Evolutionary conservation across 2,329 filamentous ascomycete genomes (phyloP).

Genomic region (Xylariaceae sp.): DNA sequence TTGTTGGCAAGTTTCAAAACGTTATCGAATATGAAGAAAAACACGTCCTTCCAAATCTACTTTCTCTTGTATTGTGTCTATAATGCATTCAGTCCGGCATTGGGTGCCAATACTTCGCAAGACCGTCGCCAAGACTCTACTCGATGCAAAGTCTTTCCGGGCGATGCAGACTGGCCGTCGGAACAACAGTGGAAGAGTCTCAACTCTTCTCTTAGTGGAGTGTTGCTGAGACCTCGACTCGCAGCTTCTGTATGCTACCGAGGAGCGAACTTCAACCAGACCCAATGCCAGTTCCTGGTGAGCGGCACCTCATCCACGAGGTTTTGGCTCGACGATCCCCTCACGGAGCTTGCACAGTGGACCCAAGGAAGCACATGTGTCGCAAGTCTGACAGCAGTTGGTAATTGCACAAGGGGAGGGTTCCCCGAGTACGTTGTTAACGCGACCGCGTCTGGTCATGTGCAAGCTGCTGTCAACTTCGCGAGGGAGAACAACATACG

Average conservation of each 20-base stretch:
- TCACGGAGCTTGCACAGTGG: constrained; percentile 30
- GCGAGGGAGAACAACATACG: constrained; percentile 34
- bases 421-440: constrained; percentile 36
- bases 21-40: too few relatives aligned
- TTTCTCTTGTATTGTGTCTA: too few relatives aligned
- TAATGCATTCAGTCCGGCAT: too few relatives aligned
- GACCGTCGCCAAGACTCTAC: too few relatives aligned
- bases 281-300: constrained; percentile 26
- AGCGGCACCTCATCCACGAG: constrained; percentile 19
- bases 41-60: too few relatives aligned
- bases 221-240: constrained; percentile 29
- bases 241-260: constrained; percentile 30
- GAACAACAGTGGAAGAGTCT: constrained; percentile 24
- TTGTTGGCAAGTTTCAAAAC: too few relatives aligned
- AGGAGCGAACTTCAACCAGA: constrained; percentile 22
- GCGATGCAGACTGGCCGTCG: constrained; percentile 24
- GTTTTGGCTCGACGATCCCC: constrained; percentile 33
- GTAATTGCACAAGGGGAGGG: constrained; percentile 33
- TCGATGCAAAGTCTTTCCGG: constrained; percentile 25
- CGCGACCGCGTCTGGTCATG: constrained; percentile 32
- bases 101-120: too few relatives aligned
- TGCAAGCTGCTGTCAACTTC: constrained; percentile 33
- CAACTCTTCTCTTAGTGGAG: constrained; percentile 27
- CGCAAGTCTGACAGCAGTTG: constrained; percentile 18
- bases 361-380: constrained; percentile 33